Evolutionary conservation across 345 rosid genomes (phyloP), one percentile per base, ranked within the genome.

Genomic region (Nasturtium officinale): DNA sequence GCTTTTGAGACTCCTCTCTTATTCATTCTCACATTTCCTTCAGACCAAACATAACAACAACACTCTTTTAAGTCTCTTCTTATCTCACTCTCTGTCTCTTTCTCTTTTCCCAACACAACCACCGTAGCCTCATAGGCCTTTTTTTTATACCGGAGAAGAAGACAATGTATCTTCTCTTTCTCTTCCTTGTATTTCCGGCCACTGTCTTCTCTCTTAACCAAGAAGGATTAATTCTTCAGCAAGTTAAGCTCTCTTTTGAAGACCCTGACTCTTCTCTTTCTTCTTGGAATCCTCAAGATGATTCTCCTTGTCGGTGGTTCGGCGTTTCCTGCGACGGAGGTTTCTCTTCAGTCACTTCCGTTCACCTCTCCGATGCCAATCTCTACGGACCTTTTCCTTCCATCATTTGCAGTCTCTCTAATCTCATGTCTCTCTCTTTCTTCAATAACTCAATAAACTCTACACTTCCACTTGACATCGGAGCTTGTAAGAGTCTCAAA

Each of bases 331-430:
- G 96, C 76, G 80, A 81, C 72, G 55, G 71, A 0, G 35, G 69
- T 13, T 68, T 85, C 37, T 18, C 26, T 16, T 78, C 97, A 1
- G 91, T 96, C 16, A 79, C 83, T 60, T 85, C 94, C 69, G 26
- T 96, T 61, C 89, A 90, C 73, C 88, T 96, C 75, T 74, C 94
- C 32, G 18, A 38, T 73, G 5, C 82, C 43, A 81, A 85, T 79
- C 72, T 96, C 68, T 72, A 35, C 64, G 99, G 98, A 0, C 87
- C 91, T n/a, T 87, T 96, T 55, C 97, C 99, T 32, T 66, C 87
- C 21, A 57, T 75, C 70, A 83, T 96, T 32, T 92, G 98, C 78
- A 83, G 79, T 40, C 96, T 96, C 54, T 76, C 82, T 5, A 80
- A 62, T 51, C 86, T 96, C 37, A 46, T 87, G 2, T 83, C 8